Base-by-base conservation (phyloP, 495 filamentous ascomycete species). In the Annulohypoxylon stygium region DNA sequence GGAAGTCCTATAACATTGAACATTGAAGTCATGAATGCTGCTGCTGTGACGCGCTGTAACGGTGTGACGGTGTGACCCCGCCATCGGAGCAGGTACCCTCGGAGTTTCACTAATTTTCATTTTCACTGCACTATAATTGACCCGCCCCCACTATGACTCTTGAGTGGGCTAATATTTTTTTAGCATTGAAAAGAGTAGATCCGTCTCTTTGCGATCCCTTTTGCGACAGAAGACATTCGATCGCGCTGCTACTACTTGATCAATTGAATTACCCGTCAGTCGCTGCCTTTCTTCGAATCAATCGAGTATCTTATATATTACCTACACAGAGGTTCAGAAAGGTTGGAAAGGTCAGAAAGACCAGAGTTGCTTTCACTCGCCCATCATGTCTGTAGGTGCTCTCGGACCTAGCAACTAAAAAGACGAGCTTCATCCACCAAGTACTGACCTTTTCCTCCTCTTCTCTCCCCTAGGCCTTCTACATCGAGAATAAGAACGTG, bases 401-500 rank as follows among this genome's bases (percentile, higher is more conserved):
- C 65, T 39, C 20, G n/a, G 54, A 54, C 18, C 7, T 8, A 10
- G 11, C 8, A 18, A n/a, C 16, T 25, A 12, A 20, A 34, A 25
- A 66, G 55, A 41, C 18, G 34, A 23, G 23, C 30, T 55, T 50
- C 43, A 2, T 25, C 50, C 50, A 60, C 65, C 78, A 66, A 30
- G 30, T 30, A 78, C 70, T 73, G 5, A 25, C 36, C 18, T 61
- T 61, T n/a, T 51, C 50, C 18, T 47, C 18, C 39, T 43, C 30
- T 30, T 30, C 30, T 43, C 8, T 45, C 14, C 43, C 8, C 16
- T 20, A 87, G 84, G 85, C 72, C 63, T 97, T 96, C 88, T 95
- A 91, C 85, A 93, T 96, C 73, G 89, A 93, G 70, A 99, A 99
- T 80, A 92, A 91, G 74, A 89, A 93, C 81, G 89, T 98, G 62